Base-by-base conservation (phyloP, 2,329 filamentous ascomycete genomes). In the Neofusicoccum cordaticola region DNA sequence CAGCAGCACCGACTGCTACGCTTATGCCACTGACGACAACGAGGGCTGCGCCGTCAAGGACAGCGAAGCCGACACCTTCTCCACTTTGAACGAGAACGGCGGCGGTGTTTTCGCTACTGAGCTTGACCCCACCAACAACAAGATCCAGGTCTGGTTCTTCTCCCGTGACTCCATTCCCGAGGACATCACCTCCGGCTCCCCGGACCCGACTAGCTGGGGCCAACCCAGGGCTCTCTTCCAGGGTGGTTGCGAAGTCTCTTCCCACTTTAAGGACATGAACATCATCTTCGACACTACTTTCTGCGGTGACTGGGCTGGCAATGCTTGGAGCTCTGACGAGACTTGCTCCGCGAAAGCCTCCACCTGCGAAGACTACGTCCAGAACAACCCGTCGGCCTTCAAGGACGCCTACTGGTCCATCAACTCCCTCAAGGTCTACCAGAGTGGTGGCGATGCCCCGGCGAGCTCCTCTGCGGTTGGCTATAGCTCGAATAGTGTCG, bases 81-180 rank as follows among this genome's bases (percentile, higher is more conserved):
- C 75, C 4, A 80, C 75, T 0, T 84, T 89, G 75, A 90, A 84
- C 71, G 62, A 68, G 13, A 77, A 75, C 62, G 71, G 71, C 31
- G 81, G 81, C 58, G 80, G 77, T 56, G 77, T 83, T 51, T 83
- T 79, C 68, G 81, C 80, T 19, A 81, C 77, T 13, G 71, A 79
- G 66, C 96, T 93, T 91, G 92, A 89, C 1, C 57, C 63, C 15
- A 42, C 22, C n/a, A 83, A 84, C 35, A 74, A 84, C 0, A 82
- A 82, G 67, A 95, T 98, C 75, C 84, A 84, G 45, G 83, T 96
- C 68, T 97, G 88, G 86, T 94, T 92, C 83, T 97, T 96, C 78
- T 82, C 88, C 0, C 88, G 91, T n/a, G 76, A 75, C 67, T 74
- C 75, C 13, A 85, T 93, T 65, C 91, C 91, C 1, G 70, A 76